Conservation (phyloP, 495 filamentous ascomycete species). For the Annulohypoxylon bovei region DNA sequence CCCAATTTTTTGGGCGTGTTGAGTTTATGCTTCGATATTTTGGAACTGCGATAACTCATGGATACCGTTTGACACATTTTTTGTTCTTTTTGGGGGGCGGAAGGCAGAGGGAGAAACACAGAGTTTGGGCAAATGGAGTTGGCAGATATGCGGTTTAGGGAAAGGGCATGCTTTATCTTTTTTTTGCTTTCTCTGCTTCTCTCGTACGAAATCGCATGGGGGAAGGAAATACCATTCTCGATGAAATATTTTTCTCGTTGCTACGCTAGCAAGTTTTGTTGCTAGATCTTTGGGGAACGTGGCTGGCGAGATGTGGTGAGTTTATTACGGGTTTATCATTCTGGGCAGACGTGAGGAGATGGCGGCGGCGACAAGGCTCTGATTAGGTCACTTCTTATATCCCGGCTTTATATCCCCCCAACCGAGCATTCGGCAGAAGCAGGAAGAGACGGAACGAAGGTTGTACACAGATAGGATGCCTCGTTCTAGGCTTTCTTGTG, state of each 20-base stretch:
- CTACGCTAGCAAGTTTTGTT: slow-evolving; percentile 1
- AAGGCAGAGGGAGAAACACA: slow-evolving; percentile 27
- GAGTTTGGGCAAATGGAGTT: slow-evolving; percentile 43
- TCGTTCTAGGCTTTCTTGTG: slow-evolving; percentile 14
- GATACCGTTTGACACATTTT: slow-evolving; percentile 45
- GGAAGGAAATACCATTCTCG: slow-evolving; percentile 39
- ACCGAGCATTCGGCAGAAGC: slow-evolving; percentile 4
- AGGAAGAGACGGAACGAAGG: background rate
- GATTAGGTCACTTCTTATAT: slow-evolving; percentile 8
- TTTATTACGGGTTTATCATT: slow-evolving; percentile 8
- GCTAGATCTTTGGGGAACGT: slow-evolving; percentile 18
- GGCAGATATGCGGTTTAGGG: slow-evolving; percentile 36
- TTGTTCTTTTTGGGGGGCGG: background rate
- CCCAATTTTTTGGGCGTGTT: slow-evolving; percentile 27
- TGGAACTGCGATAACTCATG: slow-evolving; percentile 39
- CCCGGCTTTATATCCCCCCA: slow-evolving; percentile 3
- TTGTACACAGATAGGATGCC: slow-evolving; percentile 25
- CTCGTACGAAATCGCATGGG: slow-evolving; percentile 15
- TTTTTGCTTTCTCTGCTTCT: background rate
- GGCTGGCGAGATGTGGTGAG: background rate
- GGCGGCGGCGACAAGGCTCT: background rate
- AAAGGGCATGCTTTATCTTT: slow-evolving; percentile 19
- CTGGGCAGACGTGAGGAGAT: background rate
- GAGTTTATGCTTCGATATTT: slow-evolving; percentile 23
- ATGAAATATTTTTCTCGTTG: slow-evolving; percentile 23